These are phyloP conservation scores for Acanthamoeba triangularis DNA, from an alignment of 208 protist species.

Conservation along the genomic window DNA sequence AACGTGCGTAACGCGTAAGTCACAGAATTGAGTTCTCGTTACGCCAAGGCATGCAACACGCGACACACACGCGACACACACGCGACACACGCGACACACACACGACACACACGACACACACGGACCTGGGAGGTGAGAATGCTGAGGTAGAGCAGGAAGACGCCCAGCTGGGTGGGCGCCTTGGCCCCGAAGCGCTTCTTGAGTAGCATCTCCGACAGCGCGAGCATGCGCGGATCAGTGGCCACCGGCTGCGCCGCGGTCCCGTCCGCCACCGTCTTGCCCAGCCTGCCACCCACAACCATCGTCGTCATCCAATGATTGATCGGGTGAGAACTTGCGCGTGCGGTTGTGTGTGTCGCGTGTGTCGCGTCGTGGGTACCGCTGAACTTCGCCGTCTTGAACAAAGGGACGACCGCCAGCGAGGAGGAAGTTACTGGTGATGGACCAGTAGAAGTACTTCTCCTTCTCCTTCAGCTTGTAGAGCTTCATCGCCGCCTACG, in stretches of 20 bases:
- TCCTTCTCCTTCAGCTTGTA: slow-evolving; percentile 68
- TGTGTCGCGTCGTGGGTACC: background rate
- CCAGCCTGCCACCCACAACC: background rate
- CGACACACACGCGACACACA: background rate
- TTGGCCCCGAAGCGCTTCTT: slow-evolving; percentile 19
- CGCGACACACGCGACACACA: background rate
- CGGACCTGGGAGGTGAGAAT: slow-evolving; percentile 44
- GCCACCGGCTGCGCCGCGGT: no score
- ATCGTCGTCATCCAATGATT: background rate
- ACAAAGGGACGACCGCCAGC: slow-evolving; percentile 27
- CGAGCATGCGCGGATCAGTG: background rate
- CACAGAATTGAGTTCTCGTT: no score
- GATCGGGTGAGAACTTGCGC: background rate
- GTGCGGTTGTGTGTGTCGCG: no score
- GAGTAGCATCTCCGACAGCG: slow-evolving; percentile 63
- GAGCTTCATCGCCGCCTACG: slow-evolving; percentile 54
- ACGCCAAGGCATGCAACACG: background rate
- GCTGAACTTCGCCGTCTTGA: slow-evolving; percentile 21
- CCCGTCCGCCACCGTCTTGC: background rate
- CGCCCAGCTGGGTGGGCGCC: slow-evolving; percentile 37
- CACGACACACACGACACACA: background rate
- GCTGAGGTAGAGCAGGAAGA: slow-evolving; percentile 62
- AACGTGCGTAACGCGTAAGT: background rate
- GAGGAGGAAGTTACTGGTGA: slow-evolving; percentile 71
- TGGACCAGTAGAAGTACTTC: slow-evolving; percentile 73